Conservation (phyloP, 139 green algal species). For the Chlamydomonas sphaeroides region DNA sequence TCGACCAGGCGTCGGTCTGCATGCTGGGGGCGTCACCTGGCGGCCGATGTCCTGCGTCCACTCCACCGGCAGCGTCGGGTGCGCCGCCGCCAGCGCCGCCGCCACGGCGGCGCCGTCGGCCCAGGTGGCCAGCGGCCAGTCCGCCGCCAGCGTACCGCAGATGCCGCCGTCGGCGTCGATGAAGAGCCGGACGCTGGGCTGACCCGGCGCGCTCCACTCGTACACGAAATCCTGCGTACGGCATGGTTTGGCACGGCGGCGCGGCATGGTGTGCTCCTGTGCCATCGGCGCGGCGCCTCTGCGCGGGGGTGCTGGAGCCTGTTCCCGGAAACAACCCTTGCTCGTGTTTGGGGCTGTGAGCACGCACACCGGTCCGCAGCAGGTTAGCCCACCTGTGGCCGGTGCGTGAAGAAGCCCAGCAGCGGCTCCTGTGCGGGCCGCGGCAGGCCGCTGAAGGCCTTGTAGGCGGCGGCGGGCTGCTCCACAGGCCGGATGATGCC, state of each 20-base stretch:
- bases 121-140: background rate
- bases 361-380: no score
- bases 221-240: slow-evolving; percentile 33
- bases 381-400: no score
- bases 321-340: no score
- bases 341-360: no score
- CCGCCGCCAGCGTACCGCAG: no score
- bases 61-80: slow-evolving; percentile 11
- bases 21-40: no score
- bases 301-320: no score
- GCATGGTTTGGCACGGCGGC: no score
- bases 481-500: slow-evolving; percentile 16
- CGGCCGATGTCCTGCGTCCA: slow-evolving; percentile 21
- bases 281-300: no score
- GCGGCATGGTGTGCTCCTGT: no score
- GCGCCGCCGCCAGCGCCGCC: slow-evolving; percentile 8
- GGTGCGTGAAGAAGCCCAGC: slow-evolving; percentile 24
- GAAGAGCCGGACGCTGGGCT: slow-evolving; percentile 12
- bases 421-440: slow-evolving; percentile 5
- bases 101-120: background rate
- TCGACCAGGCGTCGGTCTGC: no score
- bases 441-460: slow-evolving; percentile 2
- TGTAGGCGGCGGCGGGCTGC: background rate
- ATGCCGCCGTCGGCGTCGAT: background rate
- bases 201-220: background rate